Evolutionary conservation across 805 yeast genomes (phyloP).

Genomic region (Candida ficus): DNA sequence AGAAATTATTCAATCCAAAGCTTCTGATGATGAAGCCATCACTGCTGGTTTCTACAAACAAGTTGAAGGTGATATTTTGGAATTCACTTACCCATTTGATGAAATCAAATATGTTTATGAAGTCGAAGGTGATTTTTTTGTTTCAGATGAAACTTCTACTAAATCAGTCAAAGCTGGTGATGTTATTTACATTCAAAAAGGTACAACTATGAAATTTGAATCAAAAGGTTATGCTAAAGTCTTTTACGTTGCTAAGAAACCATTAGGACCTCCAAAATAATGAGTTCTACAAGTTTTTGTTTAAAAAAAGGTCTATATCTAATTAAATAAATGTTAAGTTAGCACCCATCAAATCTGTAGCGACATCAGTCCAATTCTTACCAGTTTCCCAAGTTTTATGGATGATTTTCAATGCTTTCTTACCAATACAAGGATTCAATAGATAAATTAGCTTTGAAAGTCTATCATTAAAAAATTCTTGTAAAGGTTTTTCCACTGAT

Average conservation of each 20-base stretch:
- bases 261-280: not conserved
- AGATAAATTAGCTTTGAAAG: too few relatives aligned
- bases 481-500: too few relatives aligned
- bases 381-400: too few relatives aligned
- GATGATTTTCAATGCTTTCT: too few relatives aligned
- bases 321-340: too few relatives aligned
- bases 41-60: not conserved
- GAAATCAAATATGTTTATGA: not conserved
- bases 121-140: not conserved
- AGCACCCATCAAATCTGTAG: too few relatives aligned
- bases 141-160: not conserved
- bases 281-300: too few relatives aligned
- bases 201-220: not conserved
- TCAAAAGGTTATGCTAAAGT: not conserved
- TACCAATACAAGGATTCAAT: too few relatives aligned
- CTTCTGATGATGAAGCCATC: not conserved
- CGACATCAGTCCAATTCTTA: too few relatives aligned
- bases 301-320: too few relatives aligned
- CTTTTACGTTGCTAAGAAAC: not conserved
- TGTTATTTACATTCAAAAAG: not conserved
- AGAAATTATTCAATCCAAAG: not conserved
- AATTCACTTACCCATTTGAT: not conserved
- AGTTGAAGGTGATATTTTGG: not conserved
- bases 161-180: not conserved
- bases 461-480: too few relatives aligned